phyloP scores from a whole-genome alignment of 2,329 filamentous ascomycete genomes.

The Fusarium circinatum region DNA sequence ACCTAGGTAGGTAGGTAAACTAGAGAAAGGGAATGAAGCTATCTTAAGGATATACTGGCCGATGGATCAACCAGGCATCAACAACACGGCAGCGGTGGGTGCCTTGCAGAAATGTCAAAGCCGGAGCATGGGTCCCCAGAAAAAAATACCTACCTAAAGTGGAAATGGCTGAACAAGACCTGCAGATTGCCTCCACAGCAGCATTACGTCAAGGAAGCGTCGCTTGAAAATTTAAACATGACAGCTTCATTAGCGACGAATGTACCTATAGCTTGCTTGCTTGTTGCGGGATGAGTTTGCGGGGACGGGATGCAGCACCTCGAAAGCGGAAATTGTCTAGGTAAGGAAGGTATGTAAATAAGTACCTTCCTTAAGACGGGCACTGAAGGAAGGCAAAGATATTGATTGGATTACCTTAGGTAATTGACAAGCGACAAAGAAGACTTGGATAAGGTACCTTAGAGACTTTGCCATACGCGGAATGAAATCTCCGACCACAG shows the following conservation, averaged over 20 bases:
- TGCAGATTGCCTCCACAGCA: slow-evolving; percentile 2
- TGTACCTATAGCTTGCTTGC: no score
- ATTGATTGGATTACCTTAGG: not conserved
- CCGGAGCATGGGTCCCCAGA: not conserved
- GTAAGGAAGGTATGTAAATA: no score
- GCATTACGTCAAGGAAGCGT: slow-evolving; percentile 24
- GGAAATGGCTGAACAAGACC: slow-evolving; percentile 22
- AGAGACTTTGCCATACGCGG: not conserved
- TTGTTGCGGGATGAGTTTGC: not conserved
- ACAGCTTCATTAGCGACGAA: not conserved
- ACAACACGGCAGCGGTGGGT: not conserved
- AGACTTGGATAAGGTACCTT: no score
- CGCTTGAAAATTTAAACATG: not conserved
- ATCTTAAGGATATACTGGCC: slow-evolving; percentile 2
- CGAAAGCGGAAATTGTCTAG: not conserved
- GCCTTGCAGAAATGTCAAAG: slow-evolving; percentile 15
- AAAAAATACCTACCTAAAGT: not conserved
- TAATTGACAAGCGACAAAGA: not conserved
- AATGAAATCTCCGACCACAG: not conserved
- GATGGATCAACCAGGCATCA: slow-evolving; percentile 11
- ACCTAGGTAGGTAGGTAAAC: not conserved
- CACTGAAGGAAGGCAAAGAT: not conserved
- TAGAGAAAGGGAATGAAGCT: not conserved
- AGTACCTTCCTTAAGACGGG: not conserved
- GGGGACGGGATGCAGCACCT: not conserved